Conservation (phyloP, 2,329 filamentous ascomycete species). For the Chaetomium strumarium region DNA sequence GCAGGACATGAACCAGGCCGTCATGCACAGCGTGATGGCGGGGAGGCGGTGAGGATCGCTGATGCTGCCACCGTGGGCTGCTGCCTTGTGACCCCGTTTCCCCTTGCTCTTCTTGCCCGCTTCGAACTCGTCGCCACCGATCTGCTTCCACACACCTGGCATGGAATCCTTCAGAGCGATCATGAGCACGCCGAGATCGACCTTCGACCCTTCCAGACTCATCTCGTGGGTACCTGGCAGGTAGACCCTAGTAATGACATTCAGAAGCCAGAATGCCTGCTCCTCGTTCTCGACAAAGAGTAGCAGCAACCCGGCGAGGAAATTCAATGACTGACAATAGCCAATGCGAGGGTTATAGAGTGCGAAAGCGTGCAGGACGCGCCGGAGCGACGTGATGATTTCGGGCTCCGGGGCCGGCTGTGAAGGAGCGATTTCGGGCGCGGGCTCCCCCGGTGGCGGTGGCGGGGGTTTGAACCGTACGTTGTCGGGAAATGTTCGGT, state of each 20-base stretch:
- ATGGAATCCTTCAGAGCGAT: conserved; percentile 74
- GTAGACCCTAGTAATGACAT: conserved; percentile 83
- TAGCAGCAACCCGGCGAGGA: conserved; percentile 81
- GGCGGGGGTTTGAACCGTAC: conserved; percentile 64
- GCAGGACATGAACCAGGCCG: conserved; percentile 96
- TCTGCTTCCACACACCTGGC: conserved; percentile 79
- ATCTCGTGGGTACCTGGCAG: conserved; percentile 89
- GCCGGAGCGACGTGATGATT: conserved; percentile 74
- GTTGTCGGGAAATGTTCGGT: conserved; percentile 93
- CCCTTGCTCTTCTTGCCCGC: conserved; percentile 35
- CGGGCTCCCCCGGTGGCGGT: conserved; percentile 16
- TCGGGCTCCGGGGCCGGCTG: conserved; percentile 56
- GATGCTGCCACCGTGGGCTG: conserved; percentile 32
- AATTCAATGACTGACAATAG: conserved; percentile 95
- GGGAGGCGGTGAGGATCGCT: conserved; percentile 56
- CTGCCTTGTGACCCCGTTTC: conserved; percentile 27
- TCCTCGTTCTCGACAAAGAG: conserved; percentile 85
- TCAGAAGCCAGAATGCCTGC: conserved; percentile 86
- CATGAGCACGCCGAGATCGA: conserved; percentile 93
- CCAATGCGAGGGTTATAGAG: conserved; percentile 87
- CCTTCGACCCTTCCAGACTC: conserved; percentile 84
- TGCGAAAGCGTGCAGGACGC: conserved; percentile 83
- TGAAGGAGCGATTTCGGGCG: conserved; percentile 19
- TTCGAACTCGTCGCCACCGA: conserved; percentile 67
- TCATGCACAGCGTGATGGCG: conserved; percentile 86